These are phyloP conservation scores for Bauhinia variegata DNA, from an alignment of 306 rosid genomes.

Conservation along the genomic window DNA sequence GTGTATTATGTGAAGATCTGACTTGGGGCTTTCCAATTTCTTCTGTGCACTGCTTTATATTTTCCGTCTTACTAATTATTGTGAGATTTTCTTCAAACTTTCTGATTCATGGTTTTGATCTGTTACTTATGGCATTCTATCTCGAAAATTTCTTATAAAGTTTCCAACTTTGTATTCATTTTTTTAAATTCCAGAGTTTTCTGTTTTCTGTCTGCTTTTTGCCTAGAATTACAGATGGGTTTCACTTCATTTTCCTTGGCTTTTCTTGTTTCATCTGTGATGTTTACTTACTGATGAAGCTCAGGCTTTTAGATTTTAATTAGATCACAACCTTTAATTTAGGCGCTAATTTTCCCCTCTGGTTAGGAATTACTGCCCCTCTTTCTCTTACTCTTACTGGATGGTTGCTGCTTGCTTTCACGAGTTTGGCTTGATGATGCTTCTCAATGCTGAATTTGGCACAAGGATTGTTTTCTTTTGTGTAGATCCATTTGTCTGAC, in stretches of 20 bases:
- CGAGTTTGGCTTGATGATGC: slow-evolving; percentile 32
- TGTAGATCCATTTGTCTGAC: slow-evolving; percentile 50
- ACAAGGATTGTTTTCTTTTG: slow-evolving; percentile 21
- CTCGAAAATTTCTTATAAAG: slow-evolving; percentile 4
- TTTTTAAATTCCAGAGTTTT: slow-evolving; percentile 26
- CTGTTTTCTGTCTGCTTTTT: not conserved
- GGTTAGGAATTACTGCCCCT: slow-evolving; percentile 4
- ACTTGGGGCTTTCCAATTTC: slow-evolving; percentile 34
- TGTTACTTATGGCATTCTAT: slow-evolving; percentile 23
- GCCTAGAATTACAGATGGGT: slow-evolving; percentile 24
- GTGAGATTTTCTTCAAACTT: slow-evolving; percentile 28
- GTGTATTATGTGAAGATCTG: slow-evolving; percentile 53
- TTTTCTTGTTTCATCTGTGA: not conserved
- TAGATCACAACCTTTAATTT: slow-evolving; percentile 22
- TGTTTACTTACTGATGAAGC: slow-evolving; percentile 7
- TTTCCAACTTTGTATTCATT: not conserved
- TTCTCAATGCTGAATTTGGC: slow-evolving; percentile 28
- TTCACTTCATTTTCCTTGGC: not conserved
- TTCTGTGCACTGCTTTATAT: slow-evolving; percentile 1
- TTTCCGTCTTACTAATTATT: slow-evolving; percentile 1
- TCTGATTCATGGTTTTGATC: slow-evolving; percentile 48
- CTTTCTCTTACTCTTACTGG: not conserved
- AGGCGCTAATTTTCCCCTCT: slow-evolving; percentile 10
- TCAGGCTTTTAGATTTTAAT: slow-evolving; percentile 23
- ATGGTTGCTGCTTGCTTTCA: slow-evolving; percentile 28